These are phyloP conservation scores for Ustilago trichophora DNA, from an alignment of 1,284 basidiomycete genomes.

Conservation along the genomic window DNA sequence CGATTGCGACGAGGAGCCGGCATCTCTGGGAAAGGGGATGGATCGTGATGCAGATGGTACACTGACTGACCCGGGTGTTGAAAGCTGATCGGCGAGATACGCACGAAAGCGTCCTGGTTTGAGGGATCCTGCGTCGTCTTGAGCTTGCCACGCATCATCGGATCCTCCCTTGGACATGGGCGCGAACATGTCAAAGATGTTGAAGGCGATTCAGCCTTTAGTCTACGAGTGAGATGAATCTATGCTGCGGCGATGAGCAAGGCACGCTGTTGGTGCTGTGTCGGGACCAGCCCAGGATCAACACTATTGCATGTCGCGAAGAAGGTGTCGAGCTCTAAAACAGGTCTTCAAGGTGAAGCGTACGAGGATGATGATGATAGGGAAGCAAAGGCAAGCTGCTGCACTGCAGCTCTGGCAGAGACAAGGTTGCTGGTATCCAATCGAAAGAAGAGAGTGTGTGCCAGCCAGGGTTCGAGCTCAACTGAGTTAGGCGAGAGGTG, in stretches of 20 bases:
- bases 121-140: slow-evolving; percentile 47
- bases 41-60: slow-evolving; percentile 11
- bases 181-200: slow-evolving; percentile 34
- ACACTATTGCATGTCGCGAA: too few species aligned
- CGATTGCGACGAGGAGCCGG: neutral
- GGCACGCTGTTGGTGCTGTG: neutral
- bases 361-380: neutral
- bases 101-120: slow-evolving; percentile 48
- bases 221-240: neutral
- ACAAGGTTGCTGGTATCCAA: neutral
- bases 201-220: neutral
- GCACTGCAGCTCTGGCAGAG: neutral
- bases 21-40: slow-evolving; percentile 32
- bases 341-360: too few species aligned
- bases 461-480: neutral
- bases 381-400: neutral
- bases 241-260: too few species aligned
- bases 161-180: slow-evolving; percentile 48
- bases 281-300: too few species aligned
- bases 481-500: neutral
- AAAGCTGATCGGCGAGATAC: slow-evolving; percentile 44
- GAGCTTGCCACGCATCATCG: slow-evolving; percentile 47
- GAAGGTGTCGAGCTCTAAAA: too few species aligned
- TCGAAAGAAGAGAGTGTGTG: neutral
- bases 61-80: neutral